A percentile compares a stretch with the other conserved stretches of the same genome.
phyloP scores from a whole-genome alignment of 1,284 basidiomycete species.

The Ceratobasidium sp. region DNA sequence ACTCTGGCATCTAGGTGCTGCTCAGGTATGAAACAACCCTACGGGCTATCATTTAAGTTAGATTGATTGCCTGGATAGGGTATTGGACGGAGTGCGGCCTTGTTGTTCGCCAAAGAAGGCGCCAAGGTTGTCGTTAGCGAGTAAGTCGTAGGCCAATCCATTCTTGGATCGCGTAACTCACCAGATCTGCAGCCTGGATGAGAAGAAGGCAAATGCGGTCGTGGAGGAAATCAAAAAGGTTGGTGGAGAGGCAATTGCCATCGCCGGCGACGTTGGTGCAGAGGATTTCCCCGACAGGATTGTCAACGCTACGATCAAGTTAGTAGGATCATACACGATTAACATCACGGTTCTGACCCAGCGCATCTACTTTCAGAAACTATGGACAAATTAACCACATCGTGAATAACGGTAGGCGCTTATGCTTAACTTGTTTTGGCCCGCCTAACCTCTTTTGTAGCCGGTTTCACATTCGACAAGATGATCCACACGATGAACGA shows the following conservation, averaged over 20 bases:
- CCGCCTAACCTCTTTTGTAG: constrained; percentile 49
- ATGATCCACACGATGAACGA: constrained; percentile 65
- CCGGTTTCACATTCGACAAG: constrained; percentile 82
- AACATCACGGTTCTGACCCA: constrained; percentile 19
- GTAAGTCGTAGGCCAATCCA: constrained; percentile 57
- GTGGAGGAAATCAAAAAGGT: constrained; percentile 73
- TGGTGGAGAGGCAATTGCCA: constrained; percentile 74
- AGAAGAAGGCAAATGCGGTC: constrained; percentile 66
- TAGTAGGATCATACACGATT: constrained; percentile 48
- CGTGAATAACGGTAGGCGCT: constrained; percentile 72
- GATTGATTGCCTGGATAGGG: constrained; percentile 55
- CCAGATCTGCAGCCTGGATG: constrained; percentile 61
- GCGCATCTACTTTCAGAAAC: constrained; percentile 55
- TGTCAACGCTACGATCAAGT: constrained; percentile 77
- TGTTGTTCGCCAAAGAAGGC: constrained; percentile 82
- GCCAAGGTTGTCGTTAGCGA: constrained; percentile 85
- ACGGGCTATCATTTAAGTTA: constrained; percentile 29
- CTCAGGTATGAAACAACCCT: constrained; percentile 60
- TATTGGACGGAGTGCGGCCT: constrained; percentile 73
- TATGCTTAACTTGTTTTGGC: not conserved
- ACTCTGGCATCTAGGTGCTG: constrained; percentile 60
- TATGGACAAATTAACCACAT: constrained; percentile 86
- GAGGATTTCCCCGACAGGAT: constrained; percentile 82
- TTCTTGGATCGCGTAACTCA: not conserved
- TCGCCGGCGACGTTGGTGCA: constrained; percentile 76